Evolutionary conservation across 1,284 basidiomycete genomes (phyloP), one percentile per base, ranked within the genome.

Genomic region (Leccinum pachyderme): DNA sequence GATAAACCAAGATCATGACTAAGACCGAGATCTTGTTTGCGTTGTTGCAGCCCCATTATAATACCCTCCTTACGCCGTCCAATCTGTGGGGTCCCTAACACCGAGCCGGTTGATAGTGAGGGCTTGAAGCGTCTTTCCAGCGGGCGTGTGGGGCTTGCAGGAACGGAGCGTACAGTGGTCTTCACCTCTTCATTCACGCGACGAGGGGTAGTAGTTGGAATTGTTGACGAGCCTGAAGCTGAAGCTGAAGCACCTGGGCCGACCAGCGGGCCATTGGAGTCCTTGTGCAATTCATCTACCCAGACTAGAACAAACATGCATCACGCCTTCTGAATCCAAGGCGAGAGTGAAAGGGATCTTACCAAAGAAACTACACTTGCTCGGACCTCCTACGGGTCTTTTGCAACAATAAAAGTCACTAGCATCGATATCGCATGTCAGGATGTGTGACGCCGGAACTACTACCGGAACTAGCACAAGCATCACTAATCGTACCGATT

Each of bases 341-440:
- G 28, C n/a, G 25, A 32, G 15, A 32, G 15, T 12, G 47, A 56
- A 7, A 12, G 13, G 1, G n/a, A 32, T 46, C 64, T 65, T 56
- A 66, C 65, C 12, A 52, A 60, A 66, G 32, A 66, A 66, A 25
- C 52, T 5, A 49, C 65, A 66, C 49, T 18, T 70, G 24, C 11
- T 51, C 12, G 5, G 5, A 41, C 56, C 55, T n/a, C 43, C 51
- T 28, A 27, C 37, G 9, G 29, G 25, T 52, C 56, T 63, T 39
- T 56, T 66, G 57, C 65, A 66, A 46, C 66, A 69, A 35, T 69
- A 66, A 22, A 61, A 67, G 31, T 57, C 64, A 31, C 65, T 66
- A 24, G 61, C 41, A 51, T 32, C 39, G 46, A 15, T 8, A 49
- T 33, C 7, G 47, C 44, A 52, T 32, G 54, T 55, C 28, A 64